These are phyloP conservation scores for Entophlyctis luteolus DNA, from an alignment of 192 early-diverging fungal genomes.

Conservation along the genomic window DNA sequence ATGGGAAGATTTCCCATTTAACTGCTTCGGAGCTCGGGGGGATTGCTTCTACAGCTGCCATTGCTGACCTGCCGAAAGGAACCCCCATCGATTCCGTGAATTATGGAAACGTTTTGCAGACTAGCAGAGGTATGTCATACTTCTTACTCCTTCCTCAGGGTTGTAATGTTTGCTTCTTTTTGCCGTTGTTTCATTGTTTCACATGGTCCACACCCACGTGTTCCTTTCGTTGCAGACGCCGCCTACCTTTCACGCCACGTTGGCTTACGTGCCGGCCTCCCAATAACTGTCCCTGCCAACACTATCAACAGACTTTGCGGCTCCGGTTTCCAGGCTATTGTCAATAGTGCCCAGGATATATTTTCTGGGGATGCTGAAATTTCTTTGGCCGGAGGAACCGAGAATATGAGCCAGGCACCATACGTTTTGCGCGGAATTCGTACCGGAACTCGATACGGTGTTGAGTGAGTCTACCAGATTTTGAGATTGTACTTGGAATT, in stretches of 20 bases:
- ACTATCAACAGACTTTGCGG: slow-evolving; percentile 96
- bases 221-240: slow-evolving; percentile 53
- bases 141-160: slow-evolving; percentile 11
- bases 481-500: neutral
- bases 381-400: slow-evolving; percentile 84
- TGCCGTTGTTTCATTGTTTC: neutral
- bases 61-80: slow-evolving; percentile 69
- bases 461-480: slow-evolving; percentile 48
- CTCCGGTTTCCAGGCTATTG: slow-evolving; percentile 91
- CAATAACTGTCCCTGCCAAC: slow-evolving; percentile 78
- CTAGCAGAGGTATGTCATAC: slow-evolving; percentile 47
- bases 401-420: slow-evolving; percentile 92
- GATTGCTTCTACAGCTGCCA: slow-evolving; percentile 83
- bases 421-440: slow-evolving; percentile 77
- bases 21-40: slow-evolving; percentile 74
- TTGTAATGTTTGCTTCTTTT: neutral
- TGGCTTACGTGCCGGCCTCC: slow-evolving; percentile 81
- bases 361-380: slow-evolving; percentile 73
- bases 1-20: slow-evolving; percentile 85
- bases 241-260: slow-evolving; percentile 92
- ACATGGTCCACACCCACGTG: neutral
- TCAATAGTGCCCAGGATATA: slow-evolving; percentile 94
- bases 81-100: slow-evolving; percentile 82
- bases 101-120: slow-evolving; percentile 92
- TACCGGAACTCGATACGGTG: slow-evolving; percentile 81